phyloP scores from a whole-genome alignment of 257 asterid species.

The Solanum corneliomulleri region DNA sequence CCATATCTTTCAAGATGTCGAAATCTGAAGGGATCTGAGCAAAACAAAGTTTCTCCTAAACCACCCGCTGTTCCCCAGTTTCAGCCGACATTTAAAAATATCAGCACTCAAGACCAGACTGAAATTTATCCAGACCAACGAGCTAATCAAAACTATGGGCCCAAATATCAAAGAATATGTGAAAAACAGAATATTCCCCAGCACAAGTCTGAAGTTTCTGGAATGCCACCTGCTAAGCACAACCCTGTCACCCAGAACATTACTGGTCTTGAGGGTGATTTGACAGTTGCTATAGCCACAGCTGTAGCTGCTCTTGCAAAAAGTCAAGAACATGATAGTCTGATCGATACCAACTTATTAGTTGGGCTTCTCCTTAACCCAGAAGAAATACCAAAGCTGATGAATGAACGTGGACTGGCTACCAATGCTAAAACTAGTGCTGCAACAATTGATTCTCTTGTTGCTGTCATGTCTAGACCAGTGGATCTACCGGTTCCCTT shows the following conservation, averaged over 20 bases:
- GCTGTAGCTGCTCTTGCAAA: conserved; percentile 26
- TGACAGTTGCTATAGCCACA: conserved; percentile 23
- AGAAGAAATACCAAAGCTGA: conserved; percentile 21
- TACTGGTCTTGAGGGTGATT: conserved; percentile 3
- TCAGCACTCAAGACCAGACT: neutral
- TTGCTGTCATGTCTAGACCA: neutral
- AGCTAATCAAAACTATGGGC: neutral
- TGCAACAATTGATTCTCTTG: neutral
- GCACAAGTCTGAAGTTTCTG: neutral
- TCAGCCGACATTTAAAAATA: neutral
- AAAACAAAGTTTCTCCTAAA: neutral
- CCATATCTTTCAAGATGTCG: neutral
- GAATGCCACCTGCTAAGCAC: neutral
- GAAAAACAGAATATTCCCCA: neutral
- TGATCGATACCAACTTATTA: conserved; percentile 23
- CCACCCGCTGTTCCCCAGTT: neutral
- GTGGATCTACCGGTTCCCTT: neutral
- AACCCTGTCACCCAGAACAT: neutral
- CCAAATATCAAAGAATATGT: neutral
- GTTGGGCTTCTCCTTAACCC: conserved; percentile 27
- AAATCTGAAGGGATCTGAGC: neutral
- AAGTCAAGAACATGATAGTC: conserved; percentile 10
- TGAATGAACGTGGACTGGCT: neutral
- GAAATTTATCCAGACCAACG: neutral
- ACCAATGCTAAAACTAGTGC: neutral